Conservation (phyloP, 1,284 basidiomycete genomes). For the Leucoagaricus sp. region DNA sequence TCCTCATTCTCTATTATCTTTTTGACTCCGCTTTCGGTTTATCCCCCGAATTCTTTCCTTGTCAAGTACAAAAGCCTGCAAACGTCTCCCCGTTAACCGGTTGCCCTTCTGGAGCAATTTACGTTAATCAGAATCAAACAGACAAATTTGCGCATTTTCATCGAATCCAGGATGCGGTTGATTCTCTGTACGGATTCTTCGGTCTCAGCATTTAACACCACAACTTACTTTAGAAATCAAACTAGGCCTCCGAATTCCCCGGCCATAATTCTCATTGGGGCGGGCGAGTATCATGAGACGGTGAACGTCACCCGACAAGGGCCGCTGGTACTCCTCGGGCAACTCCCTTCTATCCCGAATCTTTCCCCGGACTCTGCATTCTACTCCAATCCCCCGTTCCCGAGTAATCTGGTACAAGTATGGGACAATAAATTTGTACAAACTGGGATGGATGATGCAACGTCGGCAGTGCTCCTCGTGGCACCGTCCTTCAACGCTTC, state of each 20-base stretch:
- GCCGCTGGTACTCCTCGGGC: constrained; percentile 54
- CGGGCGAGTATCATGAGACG: constrained; percentile 63
- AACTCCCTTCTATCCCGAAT: constrained; percentile 21
- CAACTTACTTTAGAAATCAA: neutral
- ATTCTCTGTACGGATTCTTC: constrained; percentile 45
- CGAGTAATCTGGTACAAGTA: constrained; percentile 55
- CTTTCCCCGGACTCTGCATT: constrained; percentile 32
- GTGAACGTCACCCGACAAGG: constrained; percentile 56
- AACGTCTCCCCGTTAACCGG: constrained; percentile 45
- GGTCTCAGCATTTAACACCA: neutral
- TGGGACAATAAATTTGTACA: constrained; percentile 49
- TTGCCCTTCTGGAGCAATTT: constrained; percentile 58
- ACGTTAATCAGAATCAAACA: constrained; percentile 46
- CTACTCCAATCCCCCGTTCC: constrained; percentile 28
- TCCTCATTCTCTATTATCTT: neutral
- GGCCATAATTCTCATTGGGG: constrained; percentile 56
- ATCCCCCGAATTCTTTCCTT: constrained; percentile 47
- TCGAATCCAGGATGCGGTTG: constrained; percentile 53
- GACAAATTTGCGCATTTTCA: constrained; percentile 47
- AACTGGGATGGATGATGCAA: constrained; percentile 49
- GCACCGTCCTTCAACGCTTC: constrained; percentile 49
- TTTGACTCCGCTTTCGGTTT: constrained; percentile 20
- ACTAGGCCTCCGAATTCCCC: constrained; percentile 39
- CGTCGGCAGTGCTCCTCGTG: constrained; percentile 55
- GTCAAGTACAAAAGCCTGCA: constrained; percentile 51